These are phyloP conservation scores for Silene conica DNA, from an alignment of 148 eudicot genomes.

Conservation along the genomic window DNA sequence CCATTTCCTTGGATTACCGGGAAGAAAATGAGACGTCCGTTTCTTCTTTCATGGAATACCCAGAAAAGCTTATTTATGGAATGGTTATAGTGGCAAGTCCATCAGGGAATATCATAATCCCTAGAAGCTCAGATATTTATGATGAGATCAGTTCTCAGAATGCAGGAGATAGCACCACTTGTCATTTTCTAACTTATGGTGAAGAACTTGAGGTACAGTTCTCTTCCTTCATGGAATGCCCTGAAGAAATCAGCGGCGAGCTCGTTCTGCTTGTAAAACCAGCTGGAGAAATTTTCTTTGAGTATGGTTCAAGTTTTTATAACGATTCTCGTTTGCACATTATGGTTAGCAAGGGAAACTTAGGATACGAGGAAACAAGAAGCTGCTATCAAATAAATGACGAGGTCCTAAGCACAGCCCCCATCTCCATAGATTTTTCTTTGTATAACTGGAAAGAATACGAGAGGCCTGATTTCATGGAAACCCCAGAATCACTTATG, in stretches of 20 bases:
- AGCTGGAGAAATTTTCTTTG: neutral
- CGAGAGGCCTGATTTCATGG: conserved; percentile 2
- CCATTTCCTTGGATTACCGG: neutral
- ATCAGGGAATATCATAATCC: conserved; percentile 4
- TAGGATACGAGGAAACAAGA: neutral
- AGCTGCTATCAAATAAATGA: neutral
- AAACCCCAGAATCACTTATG: conserved; percentile 4
- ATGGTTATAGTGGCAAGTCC: conserved; percentile 6
- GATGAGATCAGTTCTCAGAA: neutral
- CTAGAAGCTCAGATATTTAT: neutral
- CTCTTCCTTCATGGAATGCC: conserved; percentile 3
- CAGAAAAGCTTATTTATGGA: neutral
- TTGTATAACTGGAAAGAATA: neutral
- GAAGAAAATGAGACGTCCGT: neutral
- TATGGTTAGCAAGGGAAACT: neutral
- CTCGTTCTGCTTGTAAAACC: conserved; percentile 2
- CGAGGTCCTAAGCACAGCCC: neutral
- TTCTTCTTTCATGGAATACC: conserved; percentile 15
- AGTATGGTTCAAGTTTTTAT: neutral
- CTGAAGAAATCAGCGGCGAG: neutral
- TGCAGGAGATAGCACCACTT: neutral
- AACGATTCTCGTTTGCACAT: neutral
- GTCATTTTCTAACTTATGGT: neutral
- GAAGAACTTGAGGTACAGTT: neutral
- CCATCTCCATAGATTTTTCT: neutral